These are phyloP conservation scores for Dichotomopilus funicola DNA, from an alignment of 2,329 filamentous ascomycete genomes.

Conservation along the genomic window DNA sequence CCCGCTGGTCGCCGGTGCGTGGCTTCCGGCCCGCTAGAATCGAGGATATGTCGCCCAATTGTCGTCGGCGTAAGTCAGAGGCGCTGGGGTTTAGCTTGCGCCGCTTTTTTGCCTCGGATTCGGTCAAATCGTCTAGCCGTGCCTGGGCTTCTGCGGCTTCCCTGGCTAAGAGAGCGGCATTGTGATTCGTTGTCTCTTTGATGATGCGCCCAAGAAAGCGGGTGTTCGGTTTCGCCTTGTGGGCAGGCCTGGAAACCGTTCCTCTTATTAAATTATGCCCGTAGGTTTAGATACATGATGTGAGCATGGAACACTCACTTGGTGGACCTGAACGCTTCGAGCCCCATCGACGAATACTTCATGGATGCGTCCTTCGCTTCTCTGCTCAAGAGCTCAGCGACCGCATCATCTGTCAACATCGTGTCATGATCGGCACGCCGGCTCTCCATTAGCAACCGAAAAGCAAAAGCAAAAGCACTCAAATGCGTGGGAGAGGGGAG, in stretches of 20 bases:
- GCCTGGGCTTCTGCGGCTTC: constrained; percentile 73
- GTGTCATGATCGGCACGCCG: constrained; percentile 33
- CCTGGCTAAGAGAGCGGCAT: constrained; percentile 75
- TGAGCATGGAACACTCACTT: constrained; percentile 34
- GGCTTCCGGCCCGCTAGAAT: constrained; percentile 45
- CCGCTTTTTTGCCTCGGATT: constrained; percentile 40
- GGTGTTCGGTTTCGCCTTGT: constrained; percentile 82
- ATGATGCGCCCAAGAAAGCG: constrained; percentile 84
- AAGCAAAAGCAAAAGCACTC: background rate
- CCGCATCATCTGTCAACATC: constrained; percentile 65
- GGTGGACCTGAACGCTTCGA: constrained; percentile 54
- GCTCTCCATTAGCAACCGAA: background rate
- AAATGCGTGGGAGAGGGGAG: background rate
- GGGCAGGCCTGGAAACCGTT: constrained; percentile 46
- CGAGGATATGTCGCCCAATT: constrained; percentile 55
- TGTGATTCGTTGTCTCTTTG: constrained; percentile 80
- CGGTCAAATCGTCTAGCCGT: constrained; percentile 58
- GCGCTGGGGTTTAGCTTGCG: constrained; percentile 41
- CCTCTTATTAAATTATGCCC: background rate
- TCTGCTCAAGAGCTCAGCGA: constrained; percentile 69
- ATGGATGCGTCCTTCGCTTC: constrained; percentile 70
- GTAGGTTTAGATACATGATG: background rate
- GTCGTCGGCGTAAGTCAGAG: constrained; percentile 48
- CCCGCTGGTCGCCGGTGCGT: constrained; percentile 12
- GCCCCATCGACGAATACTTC: constrained; percentile 67